Conservation (phyloP, 1,284 basidiomycete genomes). For the Inonotus hispidus region DNA sequence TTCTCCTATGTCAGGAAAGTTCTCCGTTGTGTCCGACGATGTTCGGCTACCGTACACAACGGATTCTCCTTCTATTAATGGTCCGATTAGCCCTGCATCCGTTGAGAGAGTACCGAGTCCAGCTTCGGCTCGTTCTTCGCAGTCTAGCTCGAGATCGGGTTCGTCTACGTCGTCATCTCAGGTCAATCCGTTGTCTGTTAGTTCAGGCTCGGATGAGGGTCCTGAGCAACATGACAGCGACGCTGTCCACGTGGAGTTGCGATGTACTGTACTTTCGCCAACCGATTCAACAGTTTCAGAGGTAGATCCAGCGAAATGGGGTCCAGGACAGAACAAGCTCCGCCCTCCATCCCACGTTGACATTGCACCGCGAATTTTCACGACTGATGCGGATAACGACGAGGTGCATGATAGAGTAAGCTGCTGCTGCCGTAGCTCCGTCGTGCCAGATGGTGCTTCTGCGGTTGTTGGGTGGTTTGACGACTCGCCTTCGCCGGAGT, state of each 20-base stretch:
- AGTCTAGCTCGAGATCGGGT: conserved; percentile 14
- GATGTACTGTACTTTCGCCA: conserved; percentile 11
- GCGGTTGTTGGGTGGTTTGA: conserved; percentile 16
- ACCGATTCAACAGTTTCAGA: conserved; percentile 10
- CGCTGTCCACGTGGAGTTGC: conserved; percentile 12
- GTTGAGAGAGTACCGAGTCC: conserved; percentile 12
- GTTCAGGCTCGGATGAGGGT: conserved; percentile 15
- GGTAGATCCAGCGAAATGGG: conserved; percentile 6
- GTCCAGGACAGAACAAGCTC: not conserved
- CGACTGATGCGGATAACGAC: not conserved
- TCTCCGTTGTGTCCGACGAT: conserved; percentile 5
- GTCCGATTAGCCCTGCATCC: not conserved
- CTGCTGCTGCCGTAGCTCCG: not conserved
- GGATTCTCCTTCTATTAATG: not conserved
- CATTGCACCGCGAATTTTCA: conserved; percentile 4
- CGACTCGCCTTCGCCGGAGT: conserved; percentile 14
- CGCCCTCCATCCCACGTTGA: conserved; percentile 2
- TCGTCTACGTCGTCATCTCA: conserved; percentile 15
- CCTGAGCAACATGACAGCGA: not conserved
- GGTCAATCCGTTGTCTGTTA: conserved; percentile 11
- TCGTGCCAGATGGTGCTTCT: not conserved
- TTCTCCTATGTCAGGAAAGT: conserved; percentile 12
- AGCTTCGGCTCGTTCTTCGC: conserved; percentile 15
- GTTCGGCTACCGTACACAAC: not conserved
- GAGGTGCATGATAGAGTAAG: not conserved